Evolutionary conservation across 768 basidiomycete species (phyloP), one percentile per base, ranked within the genome.

Genomic region (Terana coerulea): DNA sequence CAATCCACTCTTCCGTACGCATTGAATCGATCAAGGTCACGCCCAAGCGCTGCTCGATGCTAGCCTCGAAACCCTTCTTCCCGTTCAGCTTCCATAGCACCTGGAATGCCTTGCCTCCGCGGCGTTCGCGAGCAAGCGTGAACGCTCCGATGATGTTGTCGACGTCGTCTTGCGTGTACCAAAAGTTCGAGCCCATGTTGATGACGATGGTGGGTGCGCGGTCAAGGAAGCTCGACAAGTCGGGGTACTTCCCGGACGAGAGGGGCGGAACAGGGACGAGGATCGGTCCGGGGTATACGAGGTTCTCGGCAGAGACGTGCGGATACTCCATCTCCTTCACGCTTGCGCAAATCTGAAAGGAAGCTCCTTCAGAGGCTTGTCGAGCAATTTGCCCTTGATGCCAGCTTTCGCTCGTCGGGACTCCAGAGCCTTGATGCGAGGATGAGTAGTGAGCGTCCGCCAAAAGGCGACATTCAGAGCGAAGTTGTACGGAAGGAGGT

Each of bases 51-150:
- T 24, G 33, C 40, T 49, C 39, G 22, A 56, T 35, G 15, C 52
- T 15, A 2, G n/a, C 42, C 31, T 53, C 46, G 29, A 52, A 49
- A 3, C 21, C 22, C 40, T 56, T 50, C 46, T 53, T 52, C 7
- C 51, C 55, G 33, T 52, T 52, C 17, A 56, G 47, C 55, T 56
- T 56, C 55, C 55, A 56, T 24, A 56, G 34, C 9, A 56, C 51
- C 41, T 56, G 55, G 41, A 49, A 55, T 12, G 22, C 15, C 19
- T 43, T 47, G n/a, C 33, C 46, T 3, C 25, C 21, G 29, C 41
- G 44, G 14, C 36, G 30, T 14, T 33, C 19, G 6, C 46, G 39
- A 17, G 51, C 55, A 26, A 45, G 46, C 12, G 47, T 12, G 26
- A 56, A 39, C 9, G 46, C 55, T 12, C 49, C 46, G 8, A 36